Evolutionary conservation across 257 asterid genomes (phyloP).

Genomic region (Capsicum chinense): DNA sequence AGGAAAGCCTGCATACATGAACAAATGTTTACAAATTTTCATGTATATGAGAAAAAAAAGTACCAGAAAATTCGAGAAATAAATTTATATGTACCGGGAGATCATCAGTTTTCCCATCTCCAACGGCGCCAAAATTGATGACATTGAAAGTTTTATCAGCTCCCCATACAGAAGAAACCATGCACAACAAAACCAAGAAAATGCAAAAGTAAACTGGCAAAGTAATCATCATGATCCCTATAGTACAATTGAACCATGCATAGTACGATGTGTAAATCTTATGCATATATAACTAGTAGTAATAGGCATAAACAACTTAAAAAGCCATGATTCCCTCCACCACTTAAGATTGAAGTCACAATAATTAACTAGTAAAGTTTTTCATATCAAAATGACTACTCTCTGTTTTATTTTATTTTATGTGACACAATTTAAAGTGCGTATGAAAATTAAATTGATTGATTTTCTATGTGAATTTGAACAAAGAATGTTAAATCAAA

Average conservation of each 20-base stretch:
- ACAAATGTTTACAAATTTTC: neutral
- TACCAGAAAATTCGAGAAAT: too few relatives aligned
- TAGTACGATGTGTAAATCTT: neutral
- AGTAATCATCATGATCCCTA: neutral
- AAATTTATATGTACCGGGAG: neutral
- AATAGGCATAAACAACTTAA: neutral
- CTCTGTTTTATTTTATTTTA: neutral
- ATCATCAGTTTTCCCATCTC: slow-evolving; percentile 31
- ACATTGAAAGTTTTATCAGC: slow-evolving; percentile 23
- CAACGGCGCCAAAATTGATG: slow-evolving; percentile 23
- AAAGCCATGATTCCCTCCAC: slow-evolving; percentile 20
- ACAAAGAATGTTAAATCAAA: neutral
- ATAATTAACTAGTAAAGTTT: neutral
- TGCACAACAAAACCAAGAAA: slow-evolving; percentile 25
- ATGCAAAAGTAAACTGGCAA: neutral
- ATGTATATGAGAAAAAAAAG: neutral
- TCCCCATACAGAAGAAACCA: slow-evolving; percentile 10
- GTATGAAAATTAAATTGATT: neutral
- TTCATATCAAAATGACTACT: neutral
- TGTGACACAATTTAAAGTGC: neutral
- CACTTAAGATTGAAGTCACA: neutral
- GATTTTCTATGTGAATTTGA: neutral
- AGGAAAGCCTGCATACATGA: slow-evolving; percentile 55
- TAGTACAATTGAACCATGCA: slow-evolving; percentile 5
- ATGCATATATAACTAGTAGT: neutral